A percentile compares a stretch with the other conserved stretches of the same genome.
These are phyloP conservation scores for Ganoderma lingzhi DNA, from an alignment of 1,284 basidiomycete species.

Conservation along the genomic window DNA sequence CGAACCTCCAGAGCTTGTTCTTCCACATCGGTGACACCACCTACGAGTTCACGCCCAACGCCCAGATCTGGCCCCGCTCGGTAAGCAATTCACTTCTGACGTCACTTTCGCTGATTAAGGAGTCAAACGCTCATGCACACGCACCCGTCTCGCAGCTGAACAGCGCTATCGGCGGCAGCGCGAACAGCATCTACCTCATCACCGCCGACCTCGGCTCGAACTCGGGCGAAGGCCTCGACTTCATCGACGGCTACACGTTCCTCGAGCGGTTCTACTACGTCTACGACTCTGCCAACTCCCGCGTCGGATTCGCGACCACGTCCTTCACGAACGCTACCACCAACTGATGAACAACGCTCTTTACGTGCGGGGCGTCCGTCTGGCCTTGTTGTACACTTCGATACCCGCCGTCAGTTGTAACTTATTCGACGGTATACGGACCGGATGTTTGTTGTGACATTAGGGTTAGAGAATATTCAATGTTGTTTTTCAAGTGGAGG, in stretches of 20 bases:
- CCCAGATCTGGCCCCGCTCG: conserved; percentile 19
- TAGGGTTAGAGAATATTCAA: neutral
- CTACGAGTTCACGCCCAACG: conserved; percentile 21
- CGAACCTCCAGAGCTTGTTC: conserved; percentile 36
- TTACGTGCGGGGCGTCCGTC: no score
- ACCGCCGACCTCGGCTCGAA: conserved; percentile 34
- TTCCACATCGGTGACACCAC: conserved; percentile 8
- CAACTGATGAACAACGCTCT: conserved; percentile 40
- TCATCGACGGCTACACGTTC: conserved; percentile 43
- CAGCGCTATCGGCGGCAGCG: conserved; percentile 39
- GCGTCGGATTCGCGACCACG: conserved; percentile 55
- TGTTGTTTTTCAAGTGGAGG: neutral
- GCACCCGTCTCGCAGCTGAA: conserved; percentile 45
- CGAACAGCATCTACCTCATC: conserved; percentile 39
- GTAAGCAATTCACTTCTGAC: conserved; percentile 3
- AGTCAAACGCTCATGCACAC: neutral
- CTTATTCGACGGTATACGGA: neutral
- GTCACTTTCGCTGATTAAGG: neutral
- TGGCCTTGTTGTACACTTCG: neutral
- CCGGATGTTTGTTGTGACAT: neutral
- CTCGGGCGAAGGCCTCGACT: conserved; percentile 39
- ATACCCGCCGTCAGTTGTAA: neutral
- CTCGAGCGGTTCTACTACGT: conserved; percentile 73
- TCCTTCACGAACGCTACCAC: conserved; percentile 46
- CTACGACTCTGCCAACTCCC: conserved; percentile 60